Conservation (phyloP, 139 green algal genomes). For the Tetratostichococcus sp. region DNA sequence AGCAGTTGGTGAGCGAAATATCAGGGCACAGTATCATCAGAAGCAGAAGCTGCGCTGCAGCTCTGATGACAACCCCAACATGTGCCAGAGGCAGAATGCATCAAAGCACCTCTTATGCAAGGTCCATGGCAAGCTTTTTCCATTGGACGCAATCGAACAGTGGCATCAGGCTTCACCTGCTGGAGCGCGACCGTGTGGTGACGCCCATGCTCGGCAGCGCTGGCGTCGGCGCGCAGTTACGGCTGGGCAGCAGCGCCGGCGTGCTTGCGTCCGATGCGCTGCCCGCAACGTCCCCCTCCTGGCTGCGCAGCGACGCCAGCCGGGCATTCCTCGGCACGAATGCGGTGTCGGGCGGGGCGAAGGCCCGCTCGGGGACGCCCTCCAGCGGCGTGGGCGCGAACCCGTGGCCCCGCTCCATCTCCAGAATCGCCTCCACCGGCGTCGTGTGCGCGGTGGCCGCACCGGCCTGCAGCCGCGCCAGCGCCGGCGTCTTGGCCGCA, state of each 20-base stretch:
- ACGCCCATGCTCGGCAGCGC: too few relatives aligned
- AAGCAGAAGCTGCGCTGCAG: too few relatives aligned
- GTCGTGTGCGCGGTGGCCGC: not conserved
- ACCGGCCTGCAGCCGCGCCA: not conserved
- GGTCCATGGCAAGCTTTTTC: too few relatives aligned
- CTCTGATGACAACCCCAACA: too few relatives aligned
- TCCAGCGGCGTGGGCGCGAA: constrained; percentile 16
- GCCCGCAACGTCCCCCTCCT: not conserved
- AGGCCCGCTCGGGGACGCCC: constrained; percentile 25
- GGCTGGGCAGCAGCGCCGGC: not conserved
- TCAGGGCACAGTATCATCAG: too few relatives aligned
- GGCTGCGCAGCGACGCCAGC: not conserved
- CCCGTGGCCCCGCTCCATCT: not conserved
- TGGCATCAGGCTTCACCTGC: too few relatives aligned
- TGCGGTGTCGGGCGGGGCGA: not conserved
- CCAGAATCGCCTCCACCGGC: not conserved
- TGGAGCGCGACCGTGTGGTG: not conserved
- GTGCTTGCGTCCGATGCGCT: not conserved
- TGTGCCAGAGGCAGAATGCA: too few relatives aligned
- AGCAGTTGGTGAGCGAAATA: too few relatives aligned
- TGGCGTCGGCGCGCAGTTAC: not conserved
- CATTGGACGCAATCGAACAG: too few relatives aligned
- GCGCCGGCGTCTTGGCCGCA: not conserved
- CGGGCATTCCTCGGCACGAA: too few relatives aligned
- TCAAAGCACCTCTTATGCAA: too few relatives aligned